Percentiles rank a stretch among this genome's conserved stretches.
Conservation (phyloP, 352 stramenopile genomes). For the Phytophthora ohioensis region DNA sequence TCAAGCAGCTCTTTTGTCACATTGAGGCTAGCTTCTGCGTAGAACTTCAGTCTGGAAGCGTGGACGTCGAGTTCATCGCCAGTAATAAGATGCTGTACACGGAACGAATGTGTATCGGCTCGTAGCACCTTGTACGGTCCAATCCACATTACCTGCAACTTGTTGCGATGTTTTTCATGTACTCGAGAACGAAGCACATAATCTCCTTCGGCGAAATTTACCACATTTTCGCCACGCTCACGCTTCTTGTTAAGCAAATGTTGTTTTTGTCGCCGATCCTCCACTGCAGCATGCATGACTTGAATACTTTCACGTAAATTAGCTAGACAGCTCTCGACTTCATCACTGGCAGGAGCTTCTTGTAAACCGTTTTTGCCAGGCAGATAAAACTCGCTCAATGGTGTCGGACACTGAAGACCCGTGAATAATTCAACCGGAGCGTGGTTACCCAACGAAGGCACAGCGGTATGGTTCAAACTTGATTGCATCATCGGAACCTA, state of each 20-base stretch:
- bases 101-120: background rate
- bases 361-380: background rate
- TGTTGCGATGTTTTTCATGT: slow-evolving; percentile 12
- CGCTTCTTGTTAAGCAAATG: slow-evolving; percentile 10
- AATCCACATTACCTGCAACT: slow-evolving; percentile 19
- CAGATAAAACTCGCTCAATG: slow-evolving; percentile 14
- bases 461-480: too few relatives aligned
- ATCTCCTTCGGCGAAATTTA: slow-evolving; percentile 18
- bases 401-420: slow-evolving; percentile 1
- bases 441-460: background rate
- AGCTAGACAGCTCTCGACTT: background rate
- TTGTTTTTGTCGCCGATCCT: slow-evolving; percentile 9
- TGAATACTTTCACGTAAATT: slow-evolving; percentile 7
- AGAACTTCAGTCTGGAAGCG: slow-evolving; percentile 15
- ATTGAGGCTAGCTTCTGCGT: slow-evolving; percentile 10
- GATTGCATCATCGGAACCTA: too few relatives aligned
- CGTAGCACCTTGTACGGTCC: slow-evolving; percentile 13
- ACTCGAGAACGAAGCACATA: slow-evolving; percentile 17
- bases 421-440: slow-evolving; percentile 35
- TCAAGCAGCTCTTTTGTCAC: slow-evolving; percentile 14
- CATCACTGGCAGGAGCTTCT: background rate
- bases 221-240: slow-evolving; percentile 2
- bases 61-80: slow-evolving; percentile 1
- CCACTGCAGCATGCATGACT: slow-evolving; percentile 3
- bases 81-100: too few relatives aligned